Conservation (phyloP, 768 basidiomycete genomes). For the Amanita subjunquillea region DNA sequence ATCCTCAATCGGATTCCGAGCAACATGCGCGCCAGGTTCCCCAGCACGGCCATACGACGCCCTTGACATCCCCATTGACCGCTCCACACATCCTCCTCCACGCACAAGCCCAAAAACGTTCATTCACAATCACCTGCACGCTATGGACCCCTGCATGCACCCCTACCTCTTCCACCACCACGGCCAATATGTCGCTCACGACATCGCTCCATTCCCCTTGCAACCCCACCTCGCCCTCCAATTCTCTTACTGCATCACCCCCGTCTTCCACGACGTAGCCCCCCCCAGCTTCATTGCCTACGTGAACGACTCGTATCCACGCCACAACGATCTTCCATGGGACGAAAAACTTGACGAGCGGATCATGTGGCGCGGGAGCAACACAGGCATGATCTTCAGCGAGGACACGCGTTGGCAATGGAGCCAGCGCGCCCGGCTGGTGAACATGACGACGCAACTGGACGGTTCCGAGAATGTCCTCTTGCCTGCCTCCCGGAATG, state of each 20-base stretch:
- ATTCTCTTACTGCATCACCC: slow-evolving; percentile 34
- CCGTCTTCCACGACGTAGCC: slow-evolving; percentile 37
- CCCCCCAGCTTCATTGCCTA: slow-evolving; percentile 30
- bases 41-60: slow-evolving; percentile 13
- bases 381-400: slow-evolving; percentile 44
- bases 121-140: slow-evolving; percentile 29
- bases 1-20: slow-evolving; percentile 14
- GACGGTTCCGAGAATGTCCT: slow-evolving; percentile 25
- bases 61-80: slow-evolving; percentile 14
- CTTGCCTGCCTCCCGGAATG: slow-evolving; percentile 11
- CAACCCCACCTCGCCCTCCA: slow-evolving; percentile 24
- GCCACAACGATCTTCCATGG: slow-evolving; percentile 47
- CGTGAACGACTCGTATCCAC: slow-evolving; percentile 20
- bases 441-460: slow-evolving; percentile 25
- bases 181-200: slow-evolving; percentile 32
- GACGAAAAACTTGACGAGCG: slow-evolving; percentile 46
- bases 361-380: slow-evolving; percentile 60
- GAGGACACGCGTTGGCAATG: slow-evolving; percentile 29
- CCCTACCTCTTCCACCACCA: slow-evolving; percentile 28
- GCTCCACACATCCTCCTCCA: slow-evolving; percentile 12
- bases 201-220: slow-evolving; percentile 23
- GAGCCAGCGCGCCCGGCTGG: slow-evolving; percentile 34
- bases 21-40: slow-evolving; percentile 20
- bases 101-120: slow-evolving; percentile 22
- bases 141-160: slow-evolving; percentile 35